phyloP scores from a whole-genome alignment of 768 basidiomycete species.

The Multifurca ochricompacta region DNA sequence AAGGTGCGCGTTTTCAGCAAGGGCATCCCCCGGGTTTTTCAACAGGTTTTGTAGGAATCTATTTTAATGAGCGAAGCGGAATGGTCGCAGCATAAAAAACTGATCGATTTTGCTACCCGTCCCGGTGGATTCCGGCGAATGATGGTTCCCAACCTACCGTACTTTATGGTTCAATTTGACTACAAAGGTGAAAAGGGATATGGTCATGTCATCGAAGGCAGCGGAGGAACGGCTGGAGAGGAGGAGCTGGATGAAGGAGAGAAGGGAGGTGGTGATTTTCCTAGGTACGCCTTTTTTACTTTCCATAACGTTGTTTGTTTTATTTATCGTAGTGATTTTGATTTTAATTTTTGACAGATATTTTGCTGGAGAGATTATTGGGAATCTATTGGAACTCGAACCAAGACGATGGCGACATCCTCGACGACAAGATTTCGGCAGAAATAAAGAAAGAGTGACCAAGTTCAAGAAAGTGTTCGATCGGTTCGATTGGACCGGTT shows the following conservation, averaged over 20 bases:
- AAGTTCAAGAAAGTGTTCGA: slow-evolving; percentile 70
- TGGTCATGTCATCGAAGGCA: slow-evolving; percentile 96
- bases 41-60: slow-evolving; percentile 58
- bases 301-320: background rate
- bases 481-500: slow-evolving; percentile 73
- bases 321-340: too few relatives aligned
- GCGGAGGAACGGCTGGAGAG: slow-evolving; percentile 56
- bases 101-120: slow-evolving; percentile 86
- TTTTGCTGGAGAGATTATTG: slow-evolving; percentile 93
- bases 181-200: slow-evolving; percentile 97
- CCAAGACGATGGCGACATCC: slow-evolving; percentile 82
- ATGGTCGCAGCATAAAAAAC: slow-evolving; percentile 97
- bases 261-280: slow-evolving; percentile 88
- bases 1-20: slow-evolving; percentile 45
- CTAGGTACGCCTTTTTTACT: slow-evolving; percentile 45
- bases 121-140: slow-evolving; percentile 91
- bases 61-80: slow-evolving; percentile 89
- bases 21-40: background rate
- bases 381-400: slow-evolving; percentile 82
- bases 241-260: slow-evolving; percentile 76
- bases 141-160: slow-evolving; percentile 95
- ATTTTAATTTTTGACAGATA: slow-evolving; percentile 48
- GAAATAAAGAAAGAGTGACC: slow-evolving; percentile 62
- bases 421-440: slow-evolving; percentile 57
- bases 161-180: slow-evolving; percentile 99